These are phyloP conservation scores for Pseudevernia furfuracea DNA, from an alignment of 495 filamentous ascomycete genomes.

Conservation along the genomic window DNA sequence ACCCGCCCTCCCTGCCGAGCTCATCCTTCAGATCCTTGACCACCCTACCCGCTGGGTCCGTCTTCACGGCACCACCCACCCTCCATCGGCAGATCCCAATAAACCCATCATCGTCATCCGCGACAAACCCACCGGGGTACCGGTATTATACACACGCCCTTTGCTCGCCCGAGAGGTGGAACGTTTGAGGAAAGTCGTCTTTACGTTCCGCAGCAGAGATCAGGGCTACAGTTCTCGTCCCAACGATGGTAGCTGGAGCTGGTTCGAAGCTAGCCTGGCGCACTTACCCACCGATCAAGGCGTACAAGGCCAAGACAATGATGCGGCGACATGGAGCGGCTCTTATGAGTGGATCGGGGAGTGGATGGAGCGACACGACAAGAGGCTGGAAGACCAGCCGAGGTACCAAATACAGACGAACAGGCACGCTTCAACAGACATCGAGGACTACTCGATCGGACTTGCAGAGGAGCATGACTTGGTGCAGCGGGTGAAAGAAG, in stretches of 20 bases:
- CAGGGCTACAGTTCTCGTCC: constrained; percentile 52
- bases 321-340: neutral
- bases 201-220: constrained; percentile 56
- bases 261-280: constrained; percentile 50
- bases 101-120: neutral
- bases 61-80: constrained; percentile 23
- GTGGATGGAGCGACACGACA: constrained; percentile 14
- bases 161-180: neutral
- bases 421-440: constrained; percentile 41
- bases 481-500: constrained; percentile 48
- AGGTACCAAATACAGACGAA: constrained; percentile 32
- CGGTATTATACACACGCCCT: constrained; percentile 15
- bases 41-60: constrained; percentile 28
- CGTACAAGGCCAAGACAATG: neutral
- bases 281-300: constrained; percentile 15
- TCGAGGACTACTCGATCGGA: constrained; percentile 46
- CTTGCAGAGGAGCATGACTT: constrained; percentile 28
- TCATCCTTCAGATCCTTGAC: constrained; percentile 30
- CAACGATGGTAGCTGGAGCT: constrained; percentile 49
- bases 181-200: constrained; percentile 48
- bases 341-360: constrained; percentile 12
- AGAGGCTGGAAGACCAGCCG: constrained; percentile 15
- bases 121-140: neutral
- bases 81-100: neutral
- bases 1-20: constrained; percentile 23